phyloP scores from a whole-genome alignment of 106 monocot genomes.

The Allium cepa region DNA sequence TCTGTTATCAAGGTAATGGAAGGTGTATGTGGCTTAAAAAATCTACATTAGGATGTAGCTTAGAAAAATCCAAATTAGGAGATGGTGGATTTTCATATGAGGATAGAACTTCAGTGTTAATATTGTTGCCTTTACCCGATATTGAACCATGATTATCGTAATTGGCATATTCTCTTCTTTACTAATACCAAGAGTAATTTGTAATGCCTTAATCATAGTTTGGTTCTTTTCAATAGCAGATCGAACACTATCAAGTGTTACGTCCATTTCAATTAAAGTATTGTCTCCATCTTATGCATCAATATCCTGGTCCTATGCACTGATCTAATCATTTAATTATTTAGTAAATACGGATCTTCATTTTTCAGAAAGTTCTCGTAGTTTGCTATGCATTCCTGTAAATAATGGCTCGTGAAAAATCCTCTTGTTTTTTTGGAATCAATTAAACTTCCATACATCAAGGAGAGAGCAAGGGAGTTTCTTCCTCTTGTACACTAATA shows the following conservation, averaged over 20 bases:
- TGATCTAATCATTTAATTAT: background rate
- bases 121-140: conserved; percentile 11
- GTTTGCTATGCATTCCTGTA: conserved; percentile 35
- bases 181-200: conserved; percentile 11
- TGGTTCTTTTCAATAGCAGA: conserved; percentile 6
- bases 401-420: conserved; percentile 37
- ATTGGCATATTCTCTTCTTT: conserved; percentile 19
- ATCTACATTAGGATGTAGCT: conserved; percentile 21
- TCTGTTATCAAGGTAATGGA: conserved; percentile 4
- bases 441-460: conserved; percentile 33
- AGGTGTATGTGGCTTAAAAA: conserved; percentile 20
- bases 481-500: conserved; percentile 42
- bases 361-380: conserved; percentile 30
- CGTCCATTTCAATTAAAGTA: conserved; percentile 10
- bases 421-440: conserved; percentile 17
- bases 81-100: conserved; percentile 8
- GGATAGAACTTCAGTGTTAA: conserved; percentile 10
- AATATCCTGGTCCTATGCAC: background rate
- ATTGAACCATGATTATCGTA: conserved; percentile 14
- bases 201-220: conserved; percentile 7
- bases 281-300: background rate
- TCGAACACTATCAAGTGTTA: conserved; percentile 24
- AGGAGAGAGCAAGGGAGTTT: conserved; percentile 42
- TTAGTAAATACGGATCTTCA: conserved; percentile 6
- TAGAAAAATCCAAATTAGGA: conserved; percentile 3